These are phyloP conservation scores for Penicillium pancosmium DNA, from an alignment of 495 filamentous ascomycete genomes.

Conservation along the genomic window DNA sequence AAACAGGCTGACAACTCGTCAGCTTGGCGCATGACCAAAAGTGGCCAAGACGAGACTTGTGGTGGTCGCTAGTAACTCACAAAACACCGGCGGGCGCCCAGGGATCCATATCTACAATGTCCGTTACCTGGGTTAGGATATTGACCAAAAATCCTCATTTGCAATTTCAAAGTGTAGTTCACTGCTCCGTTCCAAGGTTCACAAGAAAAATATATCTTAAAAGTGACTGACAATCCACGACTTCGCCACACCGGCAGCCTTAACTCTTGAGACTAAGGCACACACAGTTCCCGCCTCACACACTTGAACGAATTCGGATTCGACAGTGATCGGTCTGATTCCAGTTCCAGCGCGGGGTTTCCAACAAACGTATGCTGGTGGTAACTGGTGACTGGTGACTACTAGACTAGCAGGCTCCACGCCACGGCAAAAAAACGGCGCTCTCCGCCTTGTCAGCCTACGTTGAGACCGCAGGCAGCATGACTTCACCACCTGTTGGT, in stretches of 20 bases:
- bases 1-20: too few species aligned
- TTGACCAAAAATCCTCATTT: too few species aligned
- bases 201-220: not conserved
- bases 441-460: conserved; percentile 39
- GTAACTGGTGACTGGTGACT: not conserved
- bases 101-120: not conserved
- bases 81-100: not conserved
- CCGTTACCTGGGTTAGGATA: too few species aligned
- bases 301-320: not conserved
- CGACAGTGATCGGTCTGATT: not conserved
- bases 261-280: not conserved
- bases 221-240: not conserved
- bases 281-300: not conserved
- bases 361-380: too few species aligned
- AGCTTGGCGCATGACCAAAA: not conserved
- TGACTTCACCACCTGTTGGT: conserved; percentile 25
- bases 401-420: not conserved
- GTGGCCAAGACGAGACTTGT: not conserved
- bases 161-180: too few species aligned
- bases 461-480: conserved; percentile 16
- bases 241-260: not conserved
- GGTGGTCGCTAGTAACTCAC: not conserved
- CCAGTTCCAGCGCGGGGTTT: not conserved
- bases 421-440: conserved; percentile 24
- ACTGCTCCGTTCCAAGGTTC: not conserved